Conservation (phyloP, 2,329 filamentous ascomycete genomes). For the Fusarium devonianum region DNA sequence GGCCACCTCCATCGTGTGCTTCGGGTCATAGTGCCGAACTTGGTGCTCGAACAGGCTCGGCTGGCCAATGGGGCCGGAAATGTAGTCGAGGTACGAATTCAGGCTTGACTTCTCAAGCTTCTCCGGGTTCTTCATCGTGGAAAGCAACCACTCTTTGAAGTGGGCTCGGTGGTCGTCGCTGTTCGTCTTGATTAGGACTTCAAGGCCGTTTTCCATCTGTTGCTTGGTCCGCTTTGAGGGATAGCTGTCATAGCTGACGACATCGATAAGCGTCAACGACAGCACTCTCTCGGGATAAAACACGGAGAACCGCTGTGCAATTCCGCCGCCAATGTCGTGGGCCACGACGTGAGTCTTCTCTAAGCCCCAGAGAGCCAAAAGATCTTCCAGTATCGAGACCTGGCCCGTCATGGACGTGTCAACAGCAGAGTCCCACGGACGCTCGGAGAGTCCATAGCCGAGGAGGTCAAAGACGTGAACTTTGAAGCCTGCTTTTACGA, state of each 20-base stretch:
- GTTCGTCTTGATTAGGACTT: constrained; percentile 36
- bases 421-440: constrained; percentile 38
- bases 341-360: constrained; percentile 39
- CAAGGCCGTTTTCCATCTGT: constrained; percentile 43
- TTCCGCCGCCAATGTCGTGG: constrained; percentile 45
- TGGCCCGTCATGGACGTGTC: constrained; percentile 47
- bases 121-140: constrained; percentile 29
- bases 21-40: constrained; percentile 44
- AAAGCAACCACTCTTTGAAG: constrained; percentile 41
- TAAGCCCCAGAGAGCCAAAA: constrained; percentile 41
- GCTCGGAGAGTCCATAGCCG: constrained; percentile 45
- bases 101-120: constrained; percentile 35
- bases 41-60: constrained; percentile 46
- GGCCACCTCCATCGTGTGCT: constrained; percentile 45
- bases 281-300: constrained; percentile 33
- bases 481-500: constrained; percentile 36
- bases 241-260: constrained; percentile 46
- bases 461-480: constrained; percentile 44
- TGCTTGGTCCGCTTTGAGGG: constrained; percentile 43
- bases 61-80: constrained; percentile 45
- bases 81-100: constrained; percentile 41
- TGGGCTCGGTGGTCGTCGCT: constrained; percentile 36
- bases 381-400: constrained; percentile 40
- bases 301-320: constrained; percentile 42
- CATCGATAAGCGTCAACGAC: constrained; percentile 43